Percentiles rank a stretch among this genome's conserved stretches.
Evolutionary conservation across 2,329 filamentous ascomycete genomes (phyloP).

Genomic region (Colletotrichum tamarilloi): DNA sequence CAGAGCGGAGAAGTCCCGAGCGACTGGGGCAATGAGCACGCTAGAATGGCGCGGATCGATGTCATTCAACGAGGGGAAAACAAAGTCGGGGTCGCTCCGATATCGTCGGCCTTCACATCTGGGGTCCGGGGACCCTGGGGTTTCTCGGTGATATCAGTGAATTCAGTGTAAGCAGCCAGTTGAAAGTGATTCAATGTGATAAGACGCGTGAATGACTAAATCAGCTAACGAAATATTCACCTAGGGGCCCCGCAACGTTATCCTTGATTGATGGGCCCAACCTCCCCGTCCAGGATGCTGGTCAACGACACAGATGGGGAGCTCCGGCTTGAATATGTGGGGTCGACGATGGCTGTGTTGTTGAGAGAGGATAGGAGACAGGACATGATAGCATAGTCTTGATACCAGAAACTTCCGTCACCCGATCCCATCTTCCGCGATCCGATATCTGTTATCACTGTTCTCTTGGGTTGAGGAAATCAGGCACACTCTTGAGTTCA

Average conservation of each 20-base stretch:
- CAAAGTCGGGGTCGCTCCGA: constrained; percentile 17
- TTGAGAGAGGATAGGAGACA: background rate
- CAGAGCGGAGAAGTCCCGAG: constrained; percentile 14
- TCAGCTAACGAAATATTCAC: background rate
- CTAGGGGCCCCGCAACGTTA: background rate
- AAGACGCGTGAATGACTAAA: constrained; percentile 5
- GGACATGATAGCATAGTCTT: background rate
- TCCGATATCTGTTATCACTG: constrained; percentile 17
- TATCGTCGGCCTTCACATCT: constrained; percentile 28
- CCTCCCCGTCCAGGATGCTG: background rate
- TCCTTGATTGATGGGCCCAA: background rate
- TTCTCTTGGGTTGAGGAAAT: background rate
- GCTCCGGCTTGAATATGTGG: constrained; percentile 1
- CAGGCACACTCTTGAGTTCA: background rate
- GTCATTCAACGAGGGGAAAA: constrained; percentile 14
- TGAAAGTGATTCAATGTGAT: constrained; percentile 1
- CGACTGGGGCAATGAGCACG: background rate
- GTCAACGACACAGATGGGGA: background rate
- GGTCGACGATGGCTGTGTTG: constrained; percentile 7
- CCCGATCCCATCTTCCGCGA: constrained; percentile 20
- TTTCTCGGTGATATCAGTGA: background rate
- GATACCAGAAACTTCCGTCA: background rate
- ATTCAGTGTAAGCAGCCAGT: background rate
- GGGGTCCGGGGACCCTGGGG: background rate
- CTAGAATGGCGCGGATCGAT: constrained; percentile 22